A percentile compares a stretch with the other conserved stretches of the same genome.
These are phyloP conservation scores for Cercospora canescens DNA, from an alignment of 2,329 filamentous ascomycete genomes.

Conservation along the genomic window DNA sequence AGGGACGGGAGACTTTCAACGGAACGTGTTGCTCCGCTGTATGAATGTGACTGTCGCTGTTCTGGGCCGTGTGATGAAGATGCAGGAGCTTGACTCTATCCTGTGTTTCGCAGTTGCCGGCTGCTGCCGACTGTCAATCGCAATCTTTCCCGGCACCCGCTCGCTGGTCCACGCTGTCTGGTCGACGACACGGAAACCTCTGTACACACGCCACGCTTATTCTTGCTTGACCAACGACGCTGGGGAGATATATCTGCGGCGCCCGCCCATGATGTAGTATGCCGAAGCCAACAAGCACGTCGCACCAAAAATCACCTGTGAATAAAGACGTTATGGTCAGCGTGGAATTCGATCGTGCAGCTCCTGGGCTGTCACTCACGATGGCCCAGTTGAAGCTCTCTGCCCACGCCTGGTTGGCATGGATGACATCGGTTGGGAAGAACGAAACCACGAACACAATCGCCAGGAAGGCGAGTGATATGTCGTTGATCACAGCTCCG, in stretches of 20 bases:
- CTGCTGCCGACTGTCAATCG: not conserved
- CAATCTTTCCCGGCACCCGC: not conserved
- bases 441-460: conserved; percentile 38
- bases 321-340: not conserved
- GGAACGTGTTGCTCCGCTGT: not conserved
- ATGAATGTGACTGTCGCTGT: not conserved
- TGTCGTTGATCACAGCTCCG: conserved; percentile 37
- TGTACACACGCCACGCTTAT: conserved; percentile 11
- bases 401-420: conserved; percentile 26
- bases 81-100: too few relatives aligned
- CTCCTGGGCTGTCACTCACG: conserved; percentile 26
- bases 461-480: conserved; percentile 33
- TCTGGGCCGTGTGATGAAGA: not conserved
- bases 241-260: conserved; percentile 33
- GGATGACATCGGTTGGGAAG: conserved; percentile 31
- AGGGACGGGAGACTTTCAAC: not conserved
- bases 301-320: conserved; percentile 5
- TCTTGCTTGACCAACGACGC: conserved; percentile 34
- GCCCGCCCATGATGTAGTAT: conserved; percentile 32
- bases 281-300: conserved; percentile 16
- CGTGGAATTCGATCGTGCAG: not conserved
- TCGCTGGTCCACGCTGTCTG: not conserved
- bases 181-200: too few relatives aligned
- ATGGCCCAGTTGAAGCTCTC: conserved; percentile 36
- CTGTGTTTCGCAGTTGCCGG: not conserved